Evolutionary conservation across 805 yeast species (phyloP), one percentile per base, ranked within the genome.

Genomic region (Hanseniaspora lindneri): DNA sequence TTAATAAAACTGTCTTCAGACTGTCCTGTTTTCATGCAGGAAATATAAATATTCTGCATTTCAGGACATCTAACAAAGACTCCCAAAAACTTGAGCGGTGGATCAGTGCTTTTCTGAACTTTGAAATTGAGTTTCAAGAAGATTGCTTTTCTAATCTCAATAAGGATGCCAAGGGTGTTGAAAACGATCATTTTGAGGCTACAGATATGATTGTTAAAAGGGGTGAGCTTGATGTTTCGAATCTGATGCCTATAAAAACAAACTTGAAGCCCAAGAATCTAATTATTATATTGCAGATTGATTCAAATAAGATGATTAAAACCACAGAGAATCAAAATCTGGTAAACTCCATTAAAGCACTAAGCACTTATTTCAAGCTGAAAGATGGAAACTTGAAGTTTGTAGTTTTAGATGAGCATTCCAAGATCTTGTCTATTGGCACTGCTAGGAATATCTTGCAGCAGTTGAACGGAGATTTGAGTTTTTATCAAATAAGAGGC

Each of bases 31-130:
- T 49, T 52, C 13, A 54, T 57, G n/a, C 41, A 56, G 44, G 54
- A 51, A 36, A 44, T 56, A 3, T 24, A 37, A 4, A 44, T 55
- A 13, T 42, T 58, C 28, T 57, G 53, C 33, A 41, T 59, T 17
- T 55, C 56, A 11, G 65, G 50, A 34, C 60, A 9, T 51, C 66
- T 40, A 57, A 58, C 14, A 49, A 59, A n/a, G 54, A 64, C 0
- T 57, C 60, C 37, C 56, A 59, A 39, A 56, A 64, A 6, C 53
- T 67, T 30, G 65, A 67, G 54, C 68, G 68, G 55, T 69, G 73
- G 73, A 62, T 66, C 13, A 60, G 71, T 1, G 71, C 64, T 0
- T 44, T 69, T 9, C 58, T 69, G 35, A 65, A 67, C 47, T 51
- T 52, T 40, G 64, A 62, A 4, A 53, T 66, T 14, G 49, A 52